phyloP scores from a whole-genome alignment of 768 basidiomycete genomes.

The Russula abietina region DNA sequence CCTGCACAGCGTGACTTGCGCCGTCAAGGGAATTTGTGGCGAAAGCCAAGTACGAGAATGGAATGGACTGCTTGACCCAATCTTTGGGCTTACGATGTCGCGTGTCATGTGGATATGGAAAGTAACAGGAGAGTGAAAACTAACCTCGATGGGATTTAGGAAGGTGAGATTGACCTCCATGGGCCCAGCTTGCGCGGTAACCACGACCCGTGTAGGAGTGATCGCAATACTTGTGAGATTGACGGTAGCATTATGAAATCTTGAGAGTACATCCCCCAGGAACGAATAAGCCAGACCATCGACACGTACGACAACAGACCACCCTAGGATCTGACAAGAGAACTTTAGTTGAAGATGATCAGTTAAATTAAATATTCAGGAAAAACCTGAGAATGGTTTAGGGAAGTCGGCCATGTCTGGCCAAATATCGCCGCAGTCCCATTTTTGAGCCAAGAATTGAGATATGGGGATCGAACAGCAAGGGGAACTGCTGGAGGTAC shows the following conservation, averaged over 20 bases:
- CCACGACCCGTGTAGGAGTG: slow-evolving; percentile 35
- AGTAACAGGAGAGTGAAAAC: background rate
- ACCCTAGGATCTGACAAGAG: slow-evolving; percentile 10
- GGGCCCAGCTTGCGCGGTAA: slow-evolving; percentile 32
- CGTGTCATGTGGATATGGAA: background rate
- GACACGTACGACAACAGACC: slow-evolving; percentile 14
- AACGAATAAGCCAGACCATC: slow-evolving; percentile 23
- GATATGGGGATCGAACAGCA: slow-evolving; percentile 28
- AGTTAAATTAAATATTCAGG: background rate
- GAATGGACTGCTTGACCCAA: slow-evolving; percentile 35
- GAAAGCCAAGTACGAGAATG: slow-evolving; percentile 37
- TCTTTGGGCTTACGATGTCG: slow-evolving; percentile 31
- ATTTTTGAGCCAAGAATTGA: slow-evolving; percentile 25
- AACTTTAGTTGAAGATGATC: background rate
- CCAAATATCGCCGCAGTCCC: background rate
- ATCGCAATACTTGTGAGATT: slow-evolving; percentile 28
- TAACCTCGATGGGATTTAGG: slow-evolving; percentile 38
- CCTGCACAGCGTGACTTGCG: slow-evolving; percentile 32
- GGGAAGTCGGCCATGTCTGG: slow-evolving; percentile 24
- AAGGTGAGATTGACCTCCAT: slow-evolving; percentile 37
- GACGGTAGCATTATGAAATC: slow-evolving; percentile 1
- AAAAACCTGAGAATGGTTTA: background rate
- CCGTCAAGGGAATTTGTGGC: slow-evolving; percentile 32
- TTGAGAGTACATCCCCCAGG: slow-evolving; percentile 6
- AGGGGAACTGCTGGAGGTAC: slow-evolving; percentile 28